Base-by-base conservation (phyloP, 768 basidiomycete genomes). In the Pulveroboletus sp. region DNA sequence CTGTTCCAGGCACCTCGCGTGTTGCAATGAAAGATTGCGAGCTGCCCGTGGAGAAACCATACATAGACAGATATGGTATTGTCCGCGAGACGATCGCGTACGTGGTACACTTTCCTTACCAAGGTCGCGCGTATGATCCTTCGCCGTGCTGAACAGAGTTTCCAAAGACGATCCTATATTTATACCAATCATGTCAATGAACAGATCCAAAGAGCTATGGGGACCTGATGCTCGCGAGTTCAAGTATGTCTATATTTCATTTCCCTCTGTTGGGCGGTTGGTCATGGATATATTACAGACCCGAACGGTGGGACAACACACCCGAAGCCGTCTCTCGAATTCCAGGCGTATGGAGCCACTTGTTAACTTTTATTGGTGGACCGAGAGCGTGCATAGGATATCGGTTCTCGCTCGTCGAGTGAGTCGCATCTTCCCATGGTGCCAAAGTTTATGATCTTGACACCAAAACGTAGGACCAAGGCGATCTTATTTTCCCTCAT, bases 311-410 rank as follows among this genome's bases (percentile, higher is more conserved):
- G 85, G 59, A 72, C 33, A 60, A 69, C 5, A 41, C 72, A 13
- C 81, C 83, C 0, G 72, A 76, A 11, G 69, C 67, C 0, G 74
- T 70, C 2, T 58, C 60, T 1, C 47, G 61, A 0, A 69, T 86
- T 24, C 85, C 85, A 13, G 81, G 84, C 2, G 73, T 86, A 0
- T 85, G 78, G 76, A 72, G 77, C 5, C 75, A 83, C 56, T 61
- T 80, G 43, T 59, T 85, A 31, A 74, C 78, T 0, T 88, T 88
- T 73, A 59, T 84, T 3, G 81, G 80, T 21, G 85, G 85, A 2
- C 78, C 81, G 16, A 73, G 76, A 25, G 75, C 82, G 7, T 88
- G 85, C 55, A 86, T 87, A 33, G 84, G 84, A 1, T 87, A 80
- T 60, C 75, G 80, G 10, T 85, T 87, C 58, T 72, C 85, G 21